Evolutionary conservation across 2,329 filamentous ascomycete species (phyloP), one percentile per base, ranked within the genome.

Genomic region (Fusarium keratoplasticum): DNA sequence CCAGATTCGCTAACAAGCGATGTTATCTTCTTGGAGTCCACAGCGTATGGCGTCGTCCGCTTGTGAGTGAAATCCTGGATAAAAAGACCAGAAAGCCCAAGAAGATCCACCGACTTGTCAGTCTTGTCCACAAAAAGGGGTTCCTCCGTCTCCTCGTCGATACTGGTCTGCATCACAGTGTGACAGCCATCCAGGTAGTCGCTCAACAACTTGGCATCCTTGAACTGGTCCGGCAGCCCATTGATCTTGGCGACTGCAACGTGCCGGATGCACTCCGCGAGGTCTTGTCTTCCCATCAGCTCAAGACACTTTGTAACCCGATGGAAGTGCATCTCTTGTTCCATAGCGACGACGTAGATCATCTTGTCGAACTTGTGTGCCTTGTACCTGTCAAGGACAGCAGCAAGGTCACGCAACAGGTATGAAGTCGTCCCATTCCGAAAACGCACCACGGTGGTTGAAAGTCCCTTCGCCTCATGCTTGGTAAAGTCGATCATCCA

Each of bases 321-420:
- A 71, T 90, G 89, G 57, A 95, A 87, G 78, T 95, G 93, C 54
- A 93, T 86, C 75, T 93, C 92, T 79, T 95, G 93, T 73, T 92
- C 89, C 36, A 89, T 90, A 0, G 92, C 92, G 25, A 94, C 90
- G 6, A 95, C 92, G 77, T 95, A 95, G 52, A 95, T 92, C 92
- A 95, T 94, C 78, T 93, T 90, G 83, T 95, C 92, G 76, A 94
- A 94, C 1, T 88, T 77, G 80, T 89, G 88, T 72, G 87, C 86
- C 38, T 90, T 86, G 61, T 87, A 77, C 42, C 93, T 88, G 74
- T 90, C 88, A 44, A 94, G 82, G 10, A 93, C 88, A 66, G 93
- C 91, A 69, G 90, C 92, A 67, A 95, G 91, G 78, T 95, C 92
- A 55, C 93, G 89, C 58, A 93, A 91, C 20, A 94, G 86, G 80